A percentile compares a stretch with the other conserved stretches of the same genome.
phyloP scores from a whole-genome alignment of 1,139 yeast genomes.

The Oligophagozyma castellii region DNA sequence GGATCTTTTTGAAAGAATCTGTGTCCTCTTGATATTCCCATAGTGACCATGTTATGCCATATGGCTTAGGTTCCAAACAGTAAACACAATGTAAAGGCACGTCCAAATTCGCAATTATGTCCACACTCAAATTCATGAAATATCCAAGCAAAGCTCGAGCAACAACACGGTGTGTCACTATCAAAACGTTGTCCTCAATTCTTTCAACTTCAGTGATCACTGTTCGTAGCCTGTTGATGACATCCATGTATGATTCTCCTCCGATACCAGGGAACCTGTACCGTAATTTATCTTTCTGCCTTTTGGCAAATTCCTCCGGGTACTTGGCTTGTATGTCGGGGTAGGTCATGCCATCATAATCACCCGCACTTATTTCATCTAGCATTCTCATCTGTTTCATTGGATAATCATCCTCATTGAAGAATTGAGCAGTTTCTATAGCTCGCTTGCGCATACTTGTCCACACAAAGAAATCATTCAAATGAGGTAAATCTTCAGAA shows the following conservation, averaged over 20 bases:
- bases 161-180: slow-evolving; percentile 83
- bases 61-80: slow-evolving; percentile 82
- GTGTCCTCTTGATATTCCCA: slow-evolving; percentile 70
- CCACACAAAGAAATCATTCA: slow-evolving; percentile 76
- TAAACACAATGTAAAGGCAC: slow-evolving; percentile 87
- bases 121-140: slow-evolving; percentile 72
- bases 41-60: slow-evolving; percentile 85
- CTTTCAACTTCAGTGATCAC: slow-evolving; percentile 87
- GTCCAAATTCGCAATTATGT: slow-evolving; percentile 77
- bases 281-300: slow-evolving; percentile 61
- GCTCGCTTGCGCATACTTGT: slow-evolving; percentile 75
- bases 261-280: slow-evolving; percentile 94
- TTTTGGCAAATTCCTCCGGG: slow-evolving; percentile 68
- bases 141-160: slow-evolving; percentile 79
- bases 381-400: slow-evolving; percentile 86
- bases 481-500: slow-evolving; percentile 7
- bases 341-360: slow-evolving; percentile 84
- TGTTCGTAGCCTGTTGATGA: slow-evolving; percentile 77
- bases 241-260: slow-evolving; percentile 93
- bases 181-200: slow-evolving; percentile 72
- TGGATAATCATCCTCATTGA: slow-evolving; percentile 62
- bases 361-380: slow-evolving; percentile 87
- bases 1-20: slow-evolving; percentile 69
- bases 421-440: slow-evolving; percentile 61
- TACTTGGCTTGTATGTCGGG: slow-evolving; percentile 56